Conservation (phyloP, 441 rosid genomes). For the Populus hybrid region DNA sequence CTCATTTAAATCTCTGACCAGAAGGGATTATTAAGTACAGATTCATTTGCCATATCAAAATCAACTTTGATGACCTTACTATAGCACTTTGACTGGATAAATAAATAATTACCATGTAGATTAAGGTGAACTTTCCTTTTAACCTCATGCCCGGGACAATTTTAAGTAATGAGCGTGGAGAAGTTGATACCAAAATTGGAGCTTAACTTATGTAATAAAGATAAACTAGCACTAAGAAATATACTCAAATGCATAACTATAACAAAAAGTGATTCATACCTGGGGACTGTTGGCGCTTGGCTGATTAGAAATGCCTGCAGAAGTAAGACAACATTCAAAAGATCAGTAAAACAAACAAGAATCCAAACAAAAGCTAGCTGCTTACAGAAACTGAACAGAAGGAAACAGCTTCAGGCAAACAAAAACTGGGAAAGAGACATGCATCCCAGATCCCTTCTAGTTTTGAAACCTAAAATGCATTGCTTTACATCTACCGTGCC, state of each 20-base stretch:
- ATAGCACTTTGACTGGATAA: not conserved
- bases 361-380: not conserved
- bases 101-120: not conserved
- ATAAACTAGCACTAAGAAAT: not conserved
- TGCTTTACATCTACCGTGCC: not conserved
- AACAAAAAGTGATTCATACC: constrained; percentile 34
- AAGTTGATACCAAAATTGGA: not conserved
- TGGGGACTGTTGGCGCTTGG: constrained; percentile 50
- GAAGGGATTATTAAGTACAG: not conserved
- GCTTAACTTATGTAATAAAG: not conserved
- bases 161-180: not conserved
- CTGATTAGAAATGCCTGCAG: constrained; percentile 54
- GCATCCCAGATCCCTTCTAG: not conserved
- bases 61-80: constrained; percentile 21
- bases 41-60: not conserved
- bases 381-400: not conserved
- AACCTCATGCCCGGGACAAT: not conserved
- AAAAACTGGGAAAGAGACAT: not conserved
- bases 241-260: not conserved
- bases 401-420: not conserved
- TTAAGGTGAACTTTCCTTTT: not conserved
- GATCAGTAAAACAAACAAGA: not conserved
- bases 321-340: constrained; percentile 17
- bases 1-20: constrained; percentile 6
- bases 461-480: not conserved